phyloP scores from a whole-genome alignment of 768 basidiomycete species.

The Leccinum subgranulosum region DNA sequence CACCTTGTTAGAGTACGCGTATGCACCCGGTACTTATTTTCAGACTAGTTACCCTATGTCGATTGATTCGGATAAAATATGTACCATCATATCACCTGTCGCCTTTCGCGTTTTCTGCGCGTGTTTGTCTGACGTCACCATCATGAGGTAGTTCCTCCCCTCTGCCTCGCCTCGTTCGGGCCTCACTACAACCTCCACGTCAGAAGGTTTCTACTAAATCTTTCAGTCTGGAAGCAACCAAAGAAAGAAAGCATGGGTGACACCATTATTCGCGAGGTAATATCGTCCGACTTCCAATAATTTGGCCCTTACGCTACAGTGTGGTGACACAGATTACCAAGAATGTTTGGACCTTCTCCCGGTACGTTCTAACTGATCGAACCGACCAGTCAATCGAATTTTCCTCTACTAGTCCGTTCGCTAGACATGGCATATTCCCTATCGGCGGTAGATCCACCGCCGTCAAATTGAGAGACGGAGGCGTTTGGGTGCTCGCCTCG shows the following conservation, averaged over 20 bases:
- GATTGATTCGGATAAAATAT: neutral
- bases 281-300: neutral
- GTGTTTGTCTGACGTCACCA: slow-evolving; percentile 22
- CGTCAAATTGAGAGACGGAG: slow-evolving; percentile 61
- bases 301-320: neutral
- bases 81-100: neutral
- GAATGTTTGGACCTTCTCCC: slow-evolving; percentile 65
- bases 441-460: slow-evolving; percentile 85
- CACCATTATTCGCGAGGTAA: slow-evolving; percentile 44
- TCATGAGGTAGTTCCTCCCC: slow-evolving; percentile 2
- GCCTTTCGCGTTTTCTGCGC: slow-evolving; percentile 12
- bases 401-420: slow-evolving; percentile 55
- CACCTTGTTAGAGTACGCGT: slow-evolving; percentile 2
- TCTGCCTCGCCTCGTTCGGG: slow-evolving; percentile 7
- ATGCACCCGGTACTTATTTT: neutral
- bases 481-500: slow-evolving; percentile 82
- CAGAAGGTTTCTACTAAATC: slow-evolving; percentile 5
- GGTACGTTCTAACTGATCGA: slow-evolving; percentile 33
- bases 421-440: slow-evolving; percentile 63
- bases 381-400: neutral
- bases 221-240: slow-evolving; percentile 1
- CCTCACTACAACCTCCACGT: slow-evolving; percentile 19
- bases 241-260: slow-evolving; percentile 29
- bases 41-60: neutral
- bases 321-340: slow-evolving; percentile 39